Conservation (phyloP, 2,329 filamentous ascomycete species). For the Biscogniauxia marginata region DNA sequence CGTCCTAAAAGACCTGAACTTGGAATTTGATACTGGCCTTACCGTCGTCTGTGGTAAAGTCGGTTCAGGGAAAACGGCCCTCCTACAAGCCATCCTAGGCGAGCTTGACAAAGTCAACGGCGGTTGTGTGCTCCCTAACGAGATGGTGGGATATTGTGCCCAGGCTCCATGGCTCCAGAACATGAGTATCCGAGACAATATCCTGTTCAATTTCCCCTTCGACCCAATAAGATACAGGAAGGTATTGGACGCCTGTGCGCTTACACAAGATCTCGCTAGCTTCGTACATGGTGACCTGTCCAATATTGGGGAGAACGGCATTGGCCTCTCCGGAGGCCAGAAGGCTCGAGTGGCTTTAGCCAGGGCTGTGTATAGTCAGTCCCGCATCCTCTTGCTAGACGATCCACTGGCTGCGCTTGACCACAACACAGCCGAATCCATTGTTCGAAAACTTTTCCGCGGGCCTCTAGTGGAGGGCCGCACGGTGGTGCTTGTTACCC, state of each 20-base stretch:
- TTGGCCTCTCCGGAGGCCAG: slow-evolving; percentile 63
- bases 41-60: slow-evolving; percentile 59
- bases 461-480: slow-evolving; percentile 60
- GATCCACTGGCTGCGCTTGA: slow-evolving; percentile 64
- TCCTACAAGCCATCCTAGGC: slow-evolving; percentile 58
- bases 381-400: slow-evolving; percentile 58
- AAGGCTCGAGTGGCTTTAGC: slow-evolving; percentile 63
- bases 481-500: slow-evolving; percentile 77
- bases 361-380: slow-evolving; percentile 58
- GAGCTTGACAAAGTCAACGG: slow-evolving; percentile 66
- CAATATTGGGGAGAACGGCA: slow-evolving; percentile 60
- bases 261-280: slow-evolving; percentile 54
- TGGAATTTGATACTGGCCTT: slow-evolving; percentile 49
- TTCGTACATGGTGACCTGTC: slow-evolving; percentile 58
- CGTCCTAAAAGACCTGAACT: slow-evolving; percentile 46
- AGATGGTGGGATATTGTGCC: slow-evolving; percentile 55
- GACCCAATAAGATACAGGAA: slow-evolving; percentile 56
- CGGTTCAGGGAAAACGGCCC: slow-evolving; percentile 60
- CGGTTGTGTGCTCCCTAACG: slow-evolving; percentile 43
- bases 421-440: slow-evolving; percentile 60
- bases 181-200: slow-evolving; percentile 64
- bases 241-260: slow-evolving; percentile 60
- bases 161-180: slow-evolving; percentile 66
- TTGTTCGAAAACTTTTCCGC: slow-evolving; percentile 59
- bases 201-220: slow-evolving; percentile 58